These are phyloP conservation scores for Yamadazyma laniorum DNA, from an alignment of 805 yeast genomes.

Conservation along the genomic window DNA sequence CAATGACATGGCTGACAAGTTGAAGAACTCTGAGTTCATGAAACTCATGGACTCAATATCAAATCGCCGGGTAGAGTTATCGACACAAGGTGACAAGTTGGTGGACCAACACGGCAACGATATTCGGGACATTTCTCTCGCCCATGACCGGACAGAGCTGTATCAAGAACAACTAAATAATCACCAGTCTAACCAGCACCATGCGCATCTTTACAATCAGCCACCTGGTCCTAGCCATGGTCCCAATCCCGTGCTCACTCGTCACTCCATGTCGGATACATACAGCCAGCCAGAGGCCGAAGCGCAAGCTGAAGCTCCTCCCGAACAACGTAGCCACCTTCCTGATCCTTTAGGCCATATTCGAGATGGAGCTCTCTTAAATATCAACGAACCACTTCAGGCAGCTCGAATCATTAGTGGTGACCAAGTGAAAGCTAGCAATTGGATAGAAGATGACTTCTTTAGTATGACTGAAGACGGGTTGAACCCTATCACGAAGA, in stretches of 20 bases:
- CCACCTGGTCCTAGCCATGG: background rate
- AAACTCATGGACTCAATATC: constrained; percentile 41
- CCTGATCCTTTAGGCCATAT: constrained; percentile 47
- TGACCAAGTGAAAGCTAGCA: constrained; percentile 31
- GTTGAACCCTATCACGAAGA: constrained; percentile 1
- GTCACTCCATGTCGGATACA: background rate
- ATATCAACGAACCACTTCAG: constrained; percentile 29
- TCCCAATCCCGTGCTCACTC: background rate
- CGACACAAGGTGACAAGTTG: constrained; percentile 35
- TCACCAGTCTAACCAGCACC: background rate
- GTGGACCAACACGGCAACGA: constrained; percentile 36
- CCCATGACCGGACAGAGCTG: background rate
- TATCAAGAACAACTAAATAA: too few relatives aligned
- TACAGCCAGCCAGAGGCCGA: background rate
- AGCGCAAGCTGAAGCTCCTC: background rate
- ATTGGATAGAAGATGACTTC: constrained; percentile 35
- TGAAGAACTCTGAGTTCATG: constrained; percentile 35
- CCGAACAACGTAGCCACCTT: constrained; percentile 21
- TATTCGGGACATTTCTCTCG: constrained; percentile 18
- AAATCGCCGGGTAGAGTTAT: constrained; percentile 34
- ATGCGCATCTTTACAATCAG: background rate
- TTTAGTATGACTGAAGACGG: constrained; percentile 6
- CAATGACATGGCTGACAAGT: constrained; percentile 27
- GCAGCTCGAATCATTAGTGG: constrained; percentile 44
- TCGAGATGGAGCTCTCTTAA: constrained; percentile 35